Conservation (phyloP, 2,329 filamentous ascomycete genomes). For the Aspergillus pseudoviridinutans region DNA sequence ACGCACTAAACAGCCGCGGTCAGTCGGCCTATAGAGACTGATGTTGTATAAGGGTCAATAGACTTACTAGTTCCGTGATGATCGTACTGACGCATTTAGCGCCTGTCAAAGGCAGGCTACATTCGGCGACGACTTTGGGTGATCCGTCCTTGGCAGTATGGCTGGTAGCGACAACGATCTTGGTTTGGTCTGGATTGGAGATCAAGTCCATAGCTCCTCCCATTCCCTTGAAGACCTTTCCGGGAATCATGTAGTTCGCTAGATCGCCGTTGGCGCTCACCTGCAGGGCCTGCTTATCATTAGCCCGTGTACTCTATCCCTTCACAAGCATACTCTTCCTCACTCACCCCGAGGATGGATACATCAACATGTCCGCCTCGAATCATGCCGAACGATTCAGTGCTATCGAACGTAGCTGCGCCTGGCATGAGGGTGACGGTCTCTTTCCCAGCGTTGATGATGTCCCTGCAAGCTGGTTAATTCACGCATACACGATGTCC, state of each 20-base stretch:
- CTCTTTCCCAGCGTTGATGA: slow-evolving; percentile 85
- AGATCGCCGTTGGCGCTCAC: slow-evolving; percentile 74
- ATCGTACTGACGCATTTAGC: slow-evolving; percentile 66
- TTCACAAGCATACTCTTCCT: neutral
- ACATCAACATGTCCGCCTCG: slow-evolving; percentile 79
- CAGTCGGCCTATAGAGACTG: neutral
- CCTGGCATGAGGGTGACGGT: slow-evolving; percentile 77
- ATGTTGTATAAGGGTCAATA: neutral
- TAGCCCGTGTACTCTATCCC: neutral
- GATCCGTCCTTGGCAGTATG: slow-evolving; percentile 66
- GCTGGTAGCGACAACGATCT: slow-evolving; percentile 68
- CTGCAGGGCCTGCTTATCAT: slow-evolving; percentile 57
- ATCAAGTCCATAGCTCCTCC: slow-evolving; percentile 73
- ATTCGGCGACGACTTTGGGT: slow-evolving; percentile 63
- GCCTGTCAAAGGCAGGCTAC: slow-evolving; percentile 62
- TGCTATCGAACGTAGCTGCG: slow-evolving; percentile 71
- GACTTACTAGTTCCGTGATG: slow-evolving; percentile 66
- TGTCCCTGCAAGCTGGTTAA: slow-evolving; percentile 47
- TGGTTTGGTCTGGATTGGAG: slow-evolving; percentile 66
- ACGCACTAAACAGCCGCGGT: slow-evolving; percentile 55
- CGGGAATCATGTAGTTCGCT: slow-evolving; percentile 87
- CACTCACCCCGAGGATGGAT: slow-evolving; percentile 66
- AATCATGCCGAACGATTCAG: slow-evolving; percentile 85
- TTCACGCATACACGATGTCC: neutral
- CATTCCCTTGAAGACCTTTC: slow-evolving; percentile 83